A percentile compares a stretch with the other conserved stretches of the same genome.
Conservation (phyloP, 768 basidiomycete species). For the Rhodotorula paludigena region DNA sequence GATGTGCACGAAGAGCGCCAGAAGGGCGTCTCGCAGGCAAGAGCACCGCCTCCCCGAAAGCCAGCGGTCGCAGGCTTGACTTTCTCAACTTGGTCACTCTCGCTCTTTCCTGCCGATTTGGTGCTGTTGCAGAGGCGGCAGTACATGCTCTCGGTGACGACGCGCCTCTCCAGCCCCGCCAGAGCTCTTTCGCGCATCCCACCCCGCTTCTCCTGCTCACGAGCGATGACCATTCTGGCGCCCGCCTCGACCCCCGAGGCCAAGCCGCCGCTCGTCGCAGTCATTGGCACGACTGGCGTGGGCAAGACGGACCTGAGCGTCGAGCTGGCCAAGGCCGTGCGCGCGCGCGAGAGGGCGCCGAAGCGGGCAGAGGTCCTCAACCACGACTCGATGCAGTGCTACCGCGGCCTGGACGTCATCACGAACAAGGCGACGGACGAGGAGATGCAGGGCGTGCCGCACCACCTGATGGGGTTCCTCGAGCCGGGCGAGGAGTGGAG, state of each 20-base stretch:
- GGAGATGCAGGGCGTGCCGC: constrained; percentile 75
- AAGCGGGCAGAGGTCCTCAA: constrained; percentile 64
- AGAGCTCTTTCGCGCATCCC: neutral
- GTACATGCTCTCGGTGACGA: neutral
- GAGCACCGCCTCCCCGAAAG: too few species aligned
- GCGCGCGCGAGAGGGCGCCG: neutral
- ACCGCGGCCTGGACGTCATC: constrained; percentile 80
- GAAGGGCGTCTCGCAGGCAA: too few species aligned
- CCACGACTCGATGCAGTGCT: constrained; percentile 97
- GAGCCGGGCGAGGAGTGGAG: constrained; percentile 79
- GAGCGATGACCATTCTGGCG: neutral
- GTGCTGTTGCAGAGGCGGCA: too few species aligned
- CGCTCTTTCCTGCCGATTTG: too few species aligned
- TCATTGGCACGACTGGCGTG: constrained; percentile 89
- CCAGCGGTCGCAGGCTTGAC: too few species aligned
- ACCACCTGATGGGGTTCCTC: constrained; percentile 84
- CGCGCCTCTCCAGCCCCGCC: neutral
- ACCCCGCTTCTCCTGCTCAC: neutral
- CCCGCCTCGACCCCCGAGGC: neutral
- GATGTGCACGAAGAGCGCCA: too few species aligned
- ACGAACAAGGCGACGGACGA: constrained; percentile 82
- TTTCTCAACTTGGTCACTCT: too few species aligned
- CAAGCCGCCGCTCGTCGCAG: constrained; percentile 56
- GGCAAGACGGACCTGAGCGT: constrained; percentile 91
- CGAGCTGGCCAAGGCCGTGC: constrained; percentile 64